phyloP scores from a whole-genome alignment of 345 rosid species.

The Citrus reticulata region DNA sequence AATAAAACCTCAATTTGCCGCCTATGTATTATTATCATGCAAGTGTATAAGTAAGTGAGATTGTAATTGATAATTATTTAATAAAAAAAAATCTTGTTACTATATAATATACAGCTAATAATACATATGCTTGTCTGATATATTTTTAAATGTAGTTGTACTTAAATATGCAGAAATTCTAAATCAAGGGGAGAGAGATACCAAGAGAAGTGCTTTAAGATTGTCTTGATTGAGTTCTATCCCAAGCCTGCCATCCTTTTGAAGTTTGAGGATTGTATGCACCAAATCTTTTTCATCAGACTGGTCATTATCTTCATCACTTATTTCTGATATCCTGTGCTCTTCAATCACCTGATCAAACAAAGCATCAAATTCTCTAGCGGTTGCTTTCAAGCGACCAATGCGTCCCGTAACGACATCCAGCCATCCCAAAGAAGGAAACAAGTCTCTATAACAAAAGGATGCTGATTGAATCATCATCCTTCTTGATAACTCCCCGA shows the following conservation, averaged over 20 bases:
- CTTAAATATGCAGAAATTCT: too few species aligned
- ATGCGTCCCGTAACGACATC: constrained; percentile 18
- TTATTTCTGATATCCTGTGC: not conserved
- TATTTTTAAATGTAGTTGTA: too few species aligned
- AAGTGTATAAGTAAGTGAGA: not conserved
- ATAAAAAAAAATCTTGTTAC: not conserved
- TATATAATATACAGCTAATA: too few species aligned
- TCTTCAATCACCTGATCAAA: constrained; percentile 24
- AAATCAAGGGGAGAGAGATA: not conserved
- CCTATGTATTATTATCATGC: too few species aligned
- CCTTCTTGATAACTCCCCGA: constrained; percentile 8
- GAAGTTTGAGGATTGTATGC: constrained; percentile 24
- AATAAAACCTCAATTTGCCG: not conserved
- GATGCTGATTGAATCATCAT: not conserved
- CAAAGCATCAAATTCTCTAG: constrained; percentile 13
- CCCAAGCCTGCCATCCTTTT: constrained; percentile 16
- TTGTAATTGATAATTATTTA: not conserved
- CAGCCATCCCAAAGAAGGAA: constrained; percentile 17
- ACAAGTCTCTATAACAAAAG: constrained; percentile 14
- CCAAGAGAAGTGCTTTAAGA: constrained; percentile 33
- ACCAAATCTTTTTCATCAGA: constrained; percentile 17
- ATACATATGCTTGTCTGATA: too few species aligned
- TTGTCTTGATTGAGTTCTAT: constrained; percentile 8
- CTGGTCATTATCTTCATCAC: not conserved
- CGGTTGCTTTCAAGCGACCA: not conserved